Evolutionary conservation across 108 stramenopile genomes (phyloP).

Genomic region (Cylindrotheca fusiformis): DNA sequence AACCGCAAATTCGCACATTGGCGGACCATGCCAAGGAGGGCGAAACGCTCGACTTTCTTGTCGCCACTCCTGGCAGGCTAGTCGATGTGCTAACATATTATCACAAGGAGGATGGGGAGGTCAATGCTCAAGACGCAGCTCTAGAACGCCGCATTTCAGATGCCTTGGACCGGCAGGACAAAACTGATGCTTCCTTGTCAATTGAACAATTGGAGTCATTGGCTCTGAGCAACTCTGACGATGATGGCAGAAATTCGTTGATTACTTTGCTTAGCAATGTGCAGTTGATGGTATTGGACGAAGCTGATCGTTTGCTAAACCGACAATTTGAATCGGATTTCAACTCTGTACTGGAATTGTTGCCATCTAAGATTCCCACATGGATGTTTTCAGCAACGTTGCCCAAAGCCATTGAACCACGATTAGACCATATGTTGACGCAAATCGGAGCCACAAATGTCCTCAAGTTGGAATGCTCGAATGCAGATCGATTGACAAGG

Average conservation of each 20-base stretch:
- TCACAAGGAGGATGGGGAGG: conserved; percentile 27
- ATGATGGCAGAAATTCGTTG: conserved; percentile 45
- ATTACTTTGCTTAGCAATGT: conserved; percentile 50
- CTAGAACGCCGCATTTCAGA: conserved; percentile 58
- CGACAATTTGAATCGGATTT: conserved; percentile 79
- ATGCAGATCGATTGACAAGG: conserved; percentile 40
- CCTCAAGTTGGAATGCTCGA: conserved; percentile 53
- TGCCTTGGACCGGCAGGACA: conserved; percentile 45
- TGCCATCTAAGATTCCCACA: conserved; percentile 36
- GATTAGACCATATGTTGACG: conserved; percentile 75
- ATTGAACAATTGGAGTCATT: conserved; percentile 53
- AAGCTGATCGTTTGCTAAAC: conserved; percentile 90
- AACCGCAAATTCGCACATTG: conserved; percentile 55
- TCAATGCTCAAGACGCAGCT: conserved; percentile 36
- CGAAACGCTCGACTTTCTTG: conserved; percentile 73
- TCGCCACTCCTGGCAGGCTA: conserved; percentile 96
- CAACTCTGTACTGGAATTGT: conserved; percentile 57
- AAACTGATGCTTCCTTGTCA: conserved; percentile 42
- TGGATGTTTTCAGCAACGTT: conserved; percentile 93
- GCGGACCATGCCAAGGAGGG: conserved; percentile 33
- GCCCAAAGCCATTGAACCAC: conserved; percentile 85
- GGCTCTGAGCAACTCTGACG: conserved; percentile 32
- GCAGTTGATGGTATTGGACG: conserved; percentile 91
- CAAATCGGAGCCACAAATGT: conserved; percentile 54
- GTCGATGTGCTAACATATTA: conserved; percentile 80